Percentiles rank a stretch among this genome's conserved stretches.
Evolutionary conservation across 768 basidiomycete species (phyloP).

Genomic region (Gyrodon lividus): DNA sequence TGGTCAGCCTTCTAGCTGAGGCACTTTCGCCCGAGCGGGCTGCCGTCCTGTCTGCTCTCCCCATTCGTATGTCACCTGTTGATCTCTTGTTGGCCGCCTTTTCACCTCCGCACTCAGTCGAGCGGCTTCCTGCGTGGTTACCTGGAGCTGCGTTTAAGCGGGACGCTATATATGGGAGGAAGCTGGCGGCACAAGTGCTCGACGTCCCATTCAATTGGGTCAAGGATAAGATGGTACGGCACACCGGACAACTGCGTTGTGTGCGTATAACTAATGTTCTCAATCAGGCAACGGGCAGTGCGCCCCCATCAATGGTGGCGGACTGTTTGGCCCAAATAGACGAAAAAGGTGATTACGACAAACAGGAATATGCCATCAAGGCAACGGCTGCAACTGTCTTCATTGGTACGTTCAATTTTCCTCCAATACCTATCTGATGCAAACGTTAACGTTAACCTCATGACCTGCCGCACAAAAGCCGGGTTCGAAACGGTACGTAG

Average conservation of each 20-base stretch:
- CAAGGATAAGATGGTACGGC: constrained; percentile 23
- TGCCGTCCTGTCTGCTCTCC: constrained; percentile 21
- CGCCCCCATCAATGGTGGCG: constrained; percentile 27
- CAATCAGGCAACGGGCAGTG: constrained; percentile 11
- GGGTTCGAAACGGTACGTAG: constrained; percentile 25
- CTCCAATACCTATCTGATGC: not conserved
- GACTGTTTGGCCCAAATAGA: constrained; percentile 21
- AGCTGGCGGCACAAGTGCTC: constrained; percentile 19
- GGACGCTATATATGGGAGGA: constrained; percentile 12
- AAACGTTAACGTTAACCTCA: not conserved
- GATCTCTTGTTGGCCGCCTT: not conserved
- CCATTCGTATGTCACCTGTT: constrained; percentile 16
- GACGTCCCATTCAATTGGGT: constrained; percentile 25
- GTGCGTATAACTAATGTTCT: not conserved
- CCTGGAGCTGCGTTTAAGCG: constrained; percentile 22
- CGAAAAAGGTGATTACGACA: constrained; percentile 10
- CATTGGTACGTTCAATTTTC: constrained; percentile 15
- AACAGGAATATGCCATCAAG: constrained; percentile 27
- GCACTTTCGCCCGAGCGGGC: constrained; percentile 19
- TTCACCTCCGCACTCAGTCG: constrained; percentile 10
- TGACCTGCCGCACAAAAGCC: constrained; percentile 9
- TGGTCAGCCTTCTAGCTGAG: constrained; percentile 19
- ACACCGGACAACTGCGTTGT: too few species aligned
- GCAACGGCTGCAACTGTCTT: constrained; percentile 23
- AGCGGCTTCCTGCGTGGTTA: constrained; percentile 24